Evolutionary conservation across 1,284 basidiomycete species (phyloP).

Genomic region (Pseudozyma sp.): DNA sequence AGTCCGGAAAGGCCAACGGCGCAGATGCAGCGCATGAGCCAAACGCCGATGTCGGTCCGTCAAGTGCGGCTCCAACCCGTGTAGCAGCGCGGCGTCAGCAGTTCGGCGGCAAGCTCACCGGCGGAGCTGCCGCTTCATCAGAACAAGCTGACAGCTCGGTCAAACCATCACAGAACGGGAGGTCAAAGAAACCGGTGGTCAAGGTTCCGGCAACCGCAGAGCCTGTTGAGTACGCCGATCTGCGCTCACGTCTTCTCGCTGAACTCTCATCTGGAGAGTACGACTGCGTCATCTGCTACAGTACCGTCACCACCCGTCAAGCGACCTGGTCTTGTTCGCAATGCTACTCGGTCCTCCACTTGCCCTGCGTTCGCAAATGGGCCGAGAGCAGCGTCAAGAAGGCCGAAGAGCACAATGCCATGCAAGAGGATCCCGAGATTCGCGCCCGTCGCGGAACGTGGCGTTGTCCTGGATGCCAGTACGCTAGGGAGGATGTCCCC

Average conservation of each 20-base stretch:
- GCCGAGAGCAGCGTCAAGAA: slow-evolving; percentile 64
- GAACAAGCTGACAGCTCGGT: slow-evolving; percentile 1
- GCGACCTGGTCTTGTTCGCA: slow-evolving; percentile 65
- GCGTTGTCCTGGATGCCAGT: slow-evolving; percentile 67
- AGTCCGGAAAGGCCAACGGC: slow-evolving; percentile 12
- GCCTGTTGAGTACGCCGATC: slow-evolving; percentile 57
- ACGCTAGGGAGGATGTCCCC: slow-evolving; percentile 59
- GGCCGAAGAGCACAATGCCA: slow-evolving; percentile 63
- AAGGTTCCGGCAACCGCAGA: slow-evolving; percentile 28
- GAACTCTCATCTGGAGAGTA: slow-evolving; percentile 63
- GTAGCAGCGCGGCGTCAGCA: slow-evolving; percentile 40
- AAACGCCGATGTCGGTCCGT: not conserved
- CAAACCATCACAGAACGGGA: slow-evolving; percentile 18
- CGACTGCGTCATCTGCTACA: slow-evolving; percentile 67
- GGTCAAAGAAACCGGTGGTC: slow-evolving; percentile 32
- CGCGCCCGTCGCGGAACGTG: slow-evolving; percentile 60
- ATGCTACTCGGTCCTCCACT: slow-evolving; percentile 65
- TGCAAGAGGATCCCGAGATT: slow-evolving; percentile 65
- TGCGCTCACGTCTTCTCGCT: slow-evolving; percentile 61
- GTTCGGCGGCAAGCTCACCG: slow-evolving; percentile 55
- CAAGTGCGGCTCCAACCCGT: slow-evolving; percentile 11
- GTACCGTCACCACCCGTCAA: slow-evolving; percentile 55
- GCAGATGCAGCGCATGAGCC: not conserved
- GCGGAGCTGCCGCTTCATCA: slow-evolving; percentile 6
- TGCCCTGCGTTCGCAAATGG: slow-evolving; percentile 65